A percentile compares a stretch with the other conserved stretches of the same genome.
These are phyloP conservation scores for Psidium friedrichsthalianum DNA, from an alignment of 345 rosid genomes.

Conservation along the genomic window DNA sequence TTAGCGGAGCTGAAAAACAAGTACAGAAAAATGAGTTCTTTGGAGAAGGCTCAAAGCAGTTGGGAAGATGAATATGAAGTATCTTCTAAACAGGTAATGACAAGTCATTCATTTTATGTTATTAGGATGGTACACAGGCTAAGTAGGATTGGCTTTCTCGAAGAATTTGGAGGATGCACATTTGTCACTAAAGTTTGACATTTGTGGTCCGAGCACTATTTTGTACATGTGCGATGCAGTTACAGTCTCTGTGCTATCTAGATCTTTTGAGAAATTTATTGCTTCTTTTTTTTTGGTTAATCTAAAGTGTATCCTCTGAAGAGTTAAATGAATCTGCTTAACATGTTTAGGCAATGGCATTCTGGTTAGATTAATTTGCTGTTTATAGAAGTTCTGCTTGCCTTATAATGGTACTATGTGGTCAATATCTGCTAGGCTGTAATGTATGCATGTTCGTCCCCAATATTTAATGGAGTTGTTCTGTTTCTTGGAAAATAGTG, in stretches of 20 bases:
- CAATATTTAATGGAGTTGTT: neutral
- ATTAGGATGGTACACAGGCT: neutral
- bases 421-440: neutral
- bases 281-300: neutral
- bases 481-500: neutral
- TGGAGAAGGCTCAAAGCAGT: constrained; percentile 68
- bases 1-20: constrained; percentile 68
- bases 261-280: neutral
- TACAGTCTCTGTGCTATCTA: neutral
- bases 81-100: constrained; percentile 82
- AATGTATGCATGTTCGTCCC: neutral
- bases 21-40: constrained; percentile 57
- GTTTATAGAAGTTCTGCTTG: neutral
- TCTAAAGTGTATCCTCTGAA: neutral
- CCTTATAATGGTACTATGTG: neutral
- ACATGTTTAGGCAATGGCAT: neutral
- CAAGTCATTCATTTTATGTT: neutral
- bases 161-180: neutral
- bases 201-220: neutral
- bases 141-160: neutral
- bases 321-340: neutral
- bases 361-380: neutral
- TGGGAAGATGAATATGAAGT: constrained; percentile 97
- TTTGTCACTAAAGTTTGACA: neutral
- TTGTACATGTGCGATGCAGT: neutral